Base-by-base conservation (phyloP, 2,329 filamentous ascomycete species). In the Boeremia exigua region DNA sequence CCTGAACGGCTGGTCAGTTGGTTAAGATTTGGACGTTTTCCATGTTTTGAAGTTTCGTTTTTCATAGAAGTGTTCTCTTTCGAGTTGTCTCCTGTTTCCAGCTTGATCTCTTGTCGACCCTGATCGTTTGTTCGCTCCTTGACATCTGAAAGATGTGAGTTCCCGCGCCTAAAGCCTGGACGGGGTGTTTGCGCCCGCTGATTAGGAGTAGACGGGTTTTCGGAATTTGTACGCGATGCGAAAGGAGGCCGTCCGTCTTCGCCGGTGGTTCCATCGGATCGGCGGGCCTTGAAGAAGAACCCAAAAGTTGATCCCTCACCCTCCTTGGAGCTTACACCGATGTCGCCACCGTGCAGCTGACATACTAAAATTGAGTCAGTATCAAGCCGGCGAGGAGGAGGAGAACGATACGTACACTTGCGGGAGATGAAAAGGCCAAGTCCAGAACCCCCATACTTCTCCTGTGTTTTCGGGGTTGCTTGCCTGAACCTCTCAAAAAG, bases 401-500 rank as follows among this genome's bases (percentile, higher is more conserved):
- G 6, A 23, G 4, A 1, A n/a, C n/a, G n/a, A 27, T 14, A 53
- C 68, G 46, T 61, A 74, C 72, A 48, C 65, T 75, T 75, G 25
- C 73, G 71, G 11, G 71, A 74, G 40, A 76, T 76, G 57, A 75
- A 75, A 0, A 75, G 64, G 2, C 74, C 74, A 1, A 77, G 61
- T 0, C 74, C 74, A n/a, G 71, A 74, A 5, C 74, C 75, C 4
- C 78, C 78, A 36, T 80, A 80, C 4, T 70, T 74, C 30, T 75
- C 73, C 25, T 77, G 74, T 7, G 74, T 77, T 40, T 75, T 75
- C 1, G 74, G 74, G 3, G 73, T 75, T 14, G 74, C 74, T 65
- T 72, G 73, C 47, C 70, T 74, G 47, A 79, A 80, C 2, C 78
- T 68, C 44, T 79, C 75, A 40, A 80, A 80, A 0, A 80, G 63